These are phyloP conservation scores for Lecanicillium sp. DNA, from an alignment of 2,329 filamentous ascomycete species.

Conservation along the genomic window DNA sequence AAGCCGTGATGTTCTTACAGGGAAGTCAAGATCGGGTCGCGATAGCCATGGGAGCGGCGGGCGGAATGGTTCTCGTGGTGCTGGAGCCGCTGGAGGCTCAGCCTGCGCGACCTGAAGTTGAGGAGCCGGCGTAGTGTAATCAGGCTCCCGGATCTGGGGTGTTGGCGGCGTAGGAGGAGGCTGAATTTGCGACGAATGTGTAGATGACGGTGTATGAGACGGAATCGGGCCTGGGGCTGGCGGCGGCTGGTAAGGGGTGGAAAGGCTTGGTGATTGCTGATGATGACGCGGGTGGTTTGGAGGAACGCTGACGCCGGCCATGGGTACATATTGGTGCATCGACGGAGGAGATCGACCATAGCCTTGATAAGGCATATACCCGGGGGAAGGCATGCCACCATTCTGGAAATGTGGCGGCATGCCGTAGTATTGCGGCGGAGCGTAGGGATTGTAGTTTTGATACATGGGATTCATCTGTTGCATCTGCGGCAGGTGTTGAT, in stretches of 20 bases:
- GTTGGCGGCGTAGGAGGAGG: constrained; percentile 39
- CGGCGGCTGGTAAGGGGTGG: constrained; percentile 47
- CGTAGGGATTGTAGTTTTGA: constrained; percentile 42
- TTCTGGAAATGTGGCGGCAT: constrained; percentile 54
- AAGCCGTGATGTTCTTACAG: constrained; percentile 26
- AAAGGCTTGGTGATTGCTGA: constrained; percentile 45
- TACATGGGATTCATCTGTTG: constrained; percentile 41
- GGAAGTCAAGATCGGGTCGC: constrained; percentile 41
- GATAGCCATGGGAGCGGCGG: constrained; percentile 52
- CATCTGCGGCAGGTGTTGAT: constrained; percentile 24
- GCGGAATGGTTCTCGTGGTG: constrained; percentile 28
- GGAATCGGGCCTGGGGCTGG: constrained; percentile 26
- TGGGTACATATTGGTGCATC: constrained; percentile 47
- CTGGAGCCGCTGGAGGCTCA: constrained; percentile 16
- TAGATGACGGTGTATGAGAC: constrained; percentile 45
- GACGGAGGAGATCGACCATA: constrained; percentile 41
- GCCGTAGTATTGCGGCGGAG: constrained; percentile 37
- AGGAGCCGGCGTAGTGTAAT: constrained; percentile 14
- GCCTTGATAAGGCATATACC: constrained; percentile 40
- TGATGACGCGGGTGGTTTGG: constrained; percentile 39
- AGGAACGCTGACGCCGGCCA: constrained; percentile 36
- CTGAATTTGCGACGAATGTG: constrained; percentile 34
- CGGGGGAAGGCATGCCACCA: constrained; percentile 33
- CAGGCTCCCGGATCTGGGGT: constrained; percentile 28
- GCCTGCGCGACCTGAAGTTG: constrained; percentile 7